These are phyloP conservation scores for Ascoidea rubescens DNA, from an alignment of 805 yeast genomes.

Conservation along the genomic window DNA sequence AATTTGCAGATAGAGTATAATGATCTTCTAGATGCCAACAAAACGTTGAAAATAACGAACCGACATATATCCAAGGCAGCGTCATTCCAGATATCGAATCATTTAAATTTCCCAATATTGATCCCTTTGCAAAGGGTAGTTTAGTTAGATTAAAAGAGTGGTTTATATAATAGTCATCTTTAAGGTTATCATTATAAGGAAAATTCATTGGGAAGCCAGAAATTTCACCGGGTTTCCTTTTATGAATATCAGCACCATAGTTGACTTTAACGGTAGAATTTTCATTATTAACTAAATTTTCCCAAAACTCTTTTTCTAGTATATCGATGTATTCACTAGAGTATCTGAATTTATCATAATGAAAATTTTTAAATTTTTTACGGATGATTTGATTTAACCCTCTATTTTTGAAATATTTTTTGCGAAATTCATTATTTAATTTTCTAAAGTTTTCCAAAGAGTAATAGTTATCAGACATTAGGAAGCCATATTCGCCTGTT, in stretches of 20 bases:
- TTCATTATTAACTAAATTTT: conserved; percentile 25
- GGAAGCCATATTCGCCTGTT: conserved; percentile 80
- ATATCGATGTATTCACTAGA: conserved; percentile 8
- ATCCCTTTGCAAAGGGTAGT: conserved; percentile 56
- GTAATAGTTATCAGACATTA: conserved; percentile 44
- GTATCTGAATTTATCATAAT: conserved; percentile 17
- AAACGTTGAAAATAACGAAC: conserved; percentile 79
- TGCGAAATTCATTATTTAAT: conserved; percentile 36
- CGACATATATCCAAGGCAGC: conserved; percentile 88
- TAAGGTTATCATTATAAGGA: conserved; percentile 13
- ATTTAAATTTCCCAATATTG: conserved; percentile 51
- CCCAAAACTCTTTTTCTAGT: conserved; percentile 63
- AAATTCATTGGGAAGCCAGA: conserved; percentile 59
- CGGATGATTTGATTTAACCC: conserved; percentile 26
- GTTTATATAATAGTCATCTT: conserved; percentile 24
- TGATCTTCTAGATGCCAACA: conserved; percentile 98
- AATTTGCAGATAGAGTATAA: conserved; percentile 80
- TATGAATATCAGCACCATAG: conserved; percentile 81
- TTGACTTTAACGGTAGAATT: conserved; percentile 42
- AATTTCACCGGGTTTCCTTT: conserved; percentile 45
- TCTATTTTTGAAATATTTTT: conserved; percentile 26
- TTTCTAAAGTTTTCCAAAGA: conserved; percentile 46
- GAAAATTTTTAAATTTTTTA: conserved; percentile 29
- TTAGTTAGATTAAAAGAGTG: conserved; percentile 71
- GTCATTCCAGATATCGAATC: conserved; percentile 84